A percentile compares a stretch with the other conserved stretches of the same genome.
These are phyloP conservation scores for Crithidia acanthocephali DNA, from an alignment of 208 protist genomes.

Conservation along the genomic window DNA sequence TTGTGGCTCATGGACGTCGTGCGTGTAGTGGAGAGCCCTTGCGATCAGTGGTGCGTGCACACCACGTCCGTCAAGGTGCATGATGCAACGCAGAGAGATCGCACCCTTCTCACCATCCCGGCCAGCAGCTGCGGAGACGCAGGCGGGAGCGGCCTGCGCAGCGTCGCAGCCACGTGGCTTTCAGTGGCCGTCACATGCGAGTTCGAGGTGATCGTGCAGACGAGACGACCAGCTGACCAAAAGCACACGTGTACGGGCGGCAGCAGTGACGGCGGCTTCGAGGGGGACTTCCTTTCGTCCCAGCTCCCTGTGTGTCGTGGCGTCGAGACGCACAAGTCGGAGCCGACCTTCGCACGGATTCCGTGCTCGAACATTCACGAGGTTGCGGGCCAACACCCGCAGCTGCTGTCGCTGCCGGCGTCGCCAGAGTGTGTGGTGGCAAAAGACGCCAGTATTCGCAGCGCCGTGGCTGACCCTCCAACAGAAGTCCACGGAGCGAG, in stretches of 20 bases:
- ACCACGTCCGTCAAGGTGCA: not conserved
- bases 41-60: conserved; percentile 8
- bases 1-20: conserved; percentile 31
- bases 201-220: conserved; percentile 18
- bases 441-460: conserved; percentile 21
- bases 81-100: not conserved
- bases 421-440: conserved; percentile 13
- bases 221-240: too few relatives aligned
- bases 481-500: not conserved
- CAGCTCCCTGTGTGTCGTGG: conserved; percentile 16
- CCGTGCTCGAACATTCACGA: conserved; percentile 8
- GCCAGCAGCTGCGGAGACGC: conserved; percentile 4
- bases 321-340: not conserved
- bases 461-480: not conserved
- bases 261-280: not conserved
- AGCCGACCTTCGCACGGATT: conserved; percentile 14
- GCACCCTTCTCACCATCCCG: not conserved
- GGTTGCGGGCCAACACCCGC: not conserved
- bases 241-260: not conserved
- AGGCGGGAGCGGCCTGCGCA: not conserved
- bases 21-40: conserved; percentile 3
- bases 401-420: conserved; percentile 5
- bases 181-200: conserved; percentile 24
- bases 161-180: conserved; percentile 10
- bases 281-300: not conserved